phyloP scores from a whole-genome alignment of 352 stramenopile genomes.

The Globisporangium perplexum region DNA sequence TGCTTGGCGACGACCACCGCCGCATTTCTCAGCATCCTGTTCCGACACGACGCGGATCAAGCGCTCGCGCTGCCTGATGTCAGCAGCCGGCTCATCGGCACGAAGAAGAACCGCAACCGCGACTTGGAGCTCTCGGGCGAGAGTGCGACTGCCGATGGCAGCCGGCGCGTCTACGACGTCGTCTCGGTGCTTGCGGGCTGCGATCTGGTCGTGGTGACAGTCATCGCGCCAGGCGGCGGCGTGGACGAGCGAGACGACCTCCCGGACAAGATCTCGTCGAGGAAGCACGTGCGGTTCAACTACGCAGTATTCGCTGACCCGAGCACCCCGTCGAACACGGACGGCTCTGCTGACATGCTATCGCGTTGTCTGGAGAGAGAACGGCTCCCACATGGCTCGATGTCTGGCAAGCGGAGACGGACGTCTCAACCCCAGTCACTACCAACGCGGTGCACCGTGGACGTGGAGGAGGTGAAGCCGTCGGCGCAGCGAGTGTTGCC shows the following conservation, averaged over 20 bases:
- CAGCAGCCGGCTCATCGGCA: conserved; percentile 38
- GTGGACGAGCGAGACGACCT: conserved; percentile 13
- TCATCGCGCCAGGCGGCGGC: conserved; percentile 5
- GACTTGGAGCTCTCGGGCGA: conserved; percentile 10
- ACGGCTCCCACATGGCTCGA: background rate
- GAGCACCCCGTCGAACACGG: conserved; percentile 20
- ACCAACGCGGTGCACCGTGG: background rate
- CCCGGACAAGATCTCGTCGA: conserved; percentile 19
- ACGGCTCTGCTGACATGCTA: conserved; percentile 2
- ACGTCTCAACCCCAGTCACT: background rate
- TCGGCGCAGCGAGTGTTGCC: background rate
- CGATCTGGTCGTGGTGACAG: conserved; percentile 34
- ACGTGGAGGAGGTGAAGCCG: background rate
- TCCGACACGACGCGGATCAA: conserved; percentile 30
- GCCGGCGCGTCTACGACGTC: conserved; percentile 64
- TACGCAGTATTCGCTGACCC: conserved; percentile 35
- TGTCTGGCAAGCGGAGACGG: background rate
- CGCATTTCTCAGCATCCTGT: conserved; percentile 48
- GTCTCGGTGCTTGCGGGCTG: conserved; percentile 53
- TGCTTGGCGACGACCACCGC: conserved; percentile 47
- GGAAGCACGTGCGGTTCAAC: conserved; percentile 57
- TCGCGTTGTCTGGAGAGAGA: conserved; percentile 2
- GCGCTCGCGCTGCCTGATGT: conserved; percentile 24
- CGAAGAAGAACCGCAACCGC: conserved; percentile 28
- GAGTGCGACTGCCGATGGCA: conserved; percentile 29